Evolutionary conservation across 139 green algal genomes (phyloP).

Genomic region (Closterium sp.): DNA sequence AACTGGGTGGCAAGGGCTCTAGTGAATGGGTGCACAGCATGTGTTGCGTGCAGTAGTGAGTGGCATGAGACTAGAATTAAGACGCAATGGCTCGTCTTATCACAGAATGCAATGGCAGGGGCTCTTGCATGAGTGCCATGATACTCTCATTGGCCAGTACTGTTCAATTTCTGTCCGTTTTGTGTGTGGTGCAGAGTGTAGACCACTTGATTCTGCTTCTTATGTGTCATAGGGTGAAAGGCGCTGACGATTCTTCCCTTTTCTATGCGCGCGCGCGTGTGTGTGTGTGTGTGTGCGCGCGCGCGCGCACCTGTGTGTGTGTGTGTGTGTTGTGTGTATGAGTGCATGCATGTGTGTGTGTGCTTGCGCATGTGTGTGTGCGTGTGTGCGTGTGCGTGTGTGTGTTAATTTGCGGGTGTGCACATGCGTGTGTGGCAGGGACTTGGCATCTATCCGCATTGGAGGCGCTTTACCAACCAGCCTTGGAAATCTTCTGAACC

Average conservation of each 20-base stretch:
- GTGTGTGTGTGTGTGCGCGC: neutral
- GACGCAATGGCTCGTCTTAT: too few relatives aligned
- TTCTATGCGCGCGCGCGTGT: too few relatives aligned
- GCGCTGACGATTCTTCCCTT: neutral
- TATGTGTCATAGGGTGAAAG: neutral
- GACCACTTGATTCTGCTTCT: neutral
- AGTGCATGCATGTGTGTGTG: neutral
- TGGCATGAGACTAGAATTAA: too few relatives aligned
- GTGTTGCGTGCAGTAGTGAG: too few relatives aligned
- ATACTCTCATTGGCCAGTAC: too few relatives aligned
- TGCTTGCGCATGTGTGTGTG: neutral
- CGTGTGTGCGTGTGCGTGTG: neutral
- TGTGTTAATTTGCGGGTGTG: neutral
- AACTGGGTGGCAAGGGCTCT: too few relatives aligned
- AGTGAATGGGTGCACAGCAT: too few relatives aligned
- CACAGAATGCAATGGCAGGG: too few relatives aligned
- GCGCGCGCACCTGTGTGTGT: neutral
- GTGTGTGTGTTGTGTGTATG: neutral
- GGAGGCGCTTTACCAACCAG: neutral
- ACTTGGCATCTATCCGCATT: neutral
- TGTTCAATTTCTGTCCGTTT: too few relatives aligned
- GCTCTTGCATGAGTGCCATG: too few relatives aligned
- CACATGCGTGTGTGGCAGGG: neutral
- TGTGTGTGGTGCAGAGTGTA: too few relatives aligned
- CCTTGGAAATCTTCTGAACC: neutral